A percentile compares a stretch with the other conserved stretches of the same genome.
Evolutionary conservation across 306 rosid genomes (phyloP).

Genomic region (Prunus salicina): DNA sequence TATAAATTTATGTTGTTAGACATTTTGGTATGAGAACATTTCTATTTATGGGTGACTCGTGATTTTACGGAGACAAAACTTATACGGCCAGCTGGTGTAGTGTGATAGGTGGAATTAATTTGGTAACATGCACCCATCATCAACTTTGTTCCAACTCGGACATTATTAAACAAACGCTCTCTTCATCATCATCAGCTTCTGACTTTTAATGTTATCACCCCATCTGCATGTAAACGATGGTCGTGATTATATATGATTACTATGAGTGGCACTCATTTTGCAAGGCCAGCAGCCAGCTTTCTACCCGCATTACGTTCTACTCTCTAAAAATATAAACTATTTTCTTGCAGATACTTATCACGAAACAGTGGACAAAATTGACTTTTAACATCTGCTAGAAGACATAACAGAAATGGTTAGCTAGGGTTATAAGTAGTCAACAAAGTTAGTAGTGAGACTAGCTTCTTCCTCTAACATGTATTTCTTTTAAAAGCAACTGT

Average conservation of each 20-base stretch:
- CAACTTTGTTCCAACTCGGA: neutral
- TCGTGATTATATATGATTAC: neutral
- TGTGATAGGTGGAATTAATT: too few species aligned
- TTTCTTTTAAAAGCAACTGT: neutral
- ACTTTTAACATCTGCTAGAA: neutral
- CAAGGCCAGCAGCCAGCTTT: neutral
- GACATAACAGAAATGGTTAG: neutral
- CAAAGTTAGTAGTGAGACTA: neutral
- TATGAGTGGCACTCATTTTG: neutral
- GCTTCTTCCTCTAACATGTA: neutral
- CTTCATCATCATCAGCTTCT: neutral
- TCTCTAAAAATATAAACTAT: neutral
- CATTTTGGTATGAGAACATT: too few species aligned
- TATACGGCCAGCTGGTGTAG: neutral
- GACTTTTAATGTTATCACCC: neutral
- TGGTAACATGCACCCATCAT: neutral
- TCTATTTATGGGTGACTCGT: too few species aligned
- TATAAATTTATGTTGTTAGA: too few species aligned
- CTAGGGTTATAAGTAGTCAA: constrained; percentile 1
- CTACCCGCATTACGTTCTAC: neutral
- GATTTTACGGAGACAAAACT: neutral
- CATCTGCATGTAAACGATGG: neutral
- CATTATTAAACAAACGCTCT: too few species aligned
- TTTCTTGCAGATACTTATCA: neutral
- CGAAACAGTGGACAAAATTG: constrained; percentile 5